These are phyloP conservation scores for Pythium phragmitis DNA, from an alignment of 352 stramenopile species.

Conservation along the genomic window DNA sequence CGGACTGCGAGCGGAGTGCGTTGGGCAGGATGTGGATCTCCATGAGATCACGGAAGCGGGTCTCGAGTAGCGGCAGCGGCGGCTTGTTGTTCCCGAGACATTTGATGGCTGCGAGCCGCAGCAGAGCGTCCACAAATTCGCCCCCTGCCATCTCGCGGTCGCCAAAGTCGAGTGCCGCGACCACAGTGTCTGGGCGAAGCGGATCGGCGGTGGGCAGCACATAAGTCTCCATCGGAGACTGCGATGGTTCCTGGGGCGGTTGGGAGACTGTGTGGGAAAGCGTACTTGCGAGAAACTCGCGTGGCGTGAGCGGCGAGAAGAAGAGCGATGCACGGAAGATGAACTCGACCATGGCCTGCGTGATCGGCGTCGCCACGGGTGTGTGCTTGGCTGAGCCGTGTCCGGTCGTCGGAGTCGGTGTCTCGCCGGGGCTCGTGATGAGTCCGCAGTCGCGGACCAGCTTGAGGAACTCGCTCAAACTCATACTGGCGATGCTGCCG, in stretches of 20 bases:
- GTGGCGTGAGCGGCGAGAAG: conserved; percentile 23
- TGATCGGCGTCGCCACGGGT: conserved; percentile 21
- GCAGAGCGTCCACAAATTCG: conserved; percentile 70
- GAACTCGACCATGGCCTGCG: conserved; percentile 36
- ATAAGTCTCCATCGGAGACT: background rate
- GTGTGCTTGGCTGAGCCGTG: conserved; percentile 2
- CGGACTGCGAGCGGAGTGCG: conserved; percentile 63
- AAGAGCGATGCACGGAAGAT: conserved; percentile 44
- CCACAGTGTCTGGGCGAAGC: conserved; percentile 2
- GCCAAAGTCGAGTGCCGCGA: conserved; percentile 17
- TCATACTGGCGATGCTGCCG: conserved; percentile 72
- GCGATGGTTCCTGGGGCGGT: too few species aligned
- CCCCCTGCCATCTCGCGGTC: conserved; percentile 50
- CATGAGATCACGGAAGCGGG: conserved; percentile 69
- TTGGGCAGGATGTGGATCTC: conserved; percentile 65
- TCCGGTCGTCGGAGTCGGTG: background rate
- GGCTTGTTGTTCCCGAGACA: conserved; percentile 16
- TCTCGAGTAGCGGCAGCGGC: conserved; percentile 30
- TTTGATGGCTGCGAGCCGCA: conserved; percentile 57
- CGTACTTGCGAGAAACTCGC: conserved; percentile 14
- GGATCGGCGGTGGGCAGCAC: conserved; percentile 19
- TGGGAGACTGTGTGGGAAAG: background rate
- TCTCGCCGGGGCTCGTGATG: background rate
- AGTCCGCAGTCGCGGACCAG: conserved; percentile 51
- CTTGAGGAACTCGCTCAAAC: conserved; percentile 70